Base-by-base conservation (phyloP, 768 basidiomycete genomes). In the Flagelloscypha sp. region DNA sequence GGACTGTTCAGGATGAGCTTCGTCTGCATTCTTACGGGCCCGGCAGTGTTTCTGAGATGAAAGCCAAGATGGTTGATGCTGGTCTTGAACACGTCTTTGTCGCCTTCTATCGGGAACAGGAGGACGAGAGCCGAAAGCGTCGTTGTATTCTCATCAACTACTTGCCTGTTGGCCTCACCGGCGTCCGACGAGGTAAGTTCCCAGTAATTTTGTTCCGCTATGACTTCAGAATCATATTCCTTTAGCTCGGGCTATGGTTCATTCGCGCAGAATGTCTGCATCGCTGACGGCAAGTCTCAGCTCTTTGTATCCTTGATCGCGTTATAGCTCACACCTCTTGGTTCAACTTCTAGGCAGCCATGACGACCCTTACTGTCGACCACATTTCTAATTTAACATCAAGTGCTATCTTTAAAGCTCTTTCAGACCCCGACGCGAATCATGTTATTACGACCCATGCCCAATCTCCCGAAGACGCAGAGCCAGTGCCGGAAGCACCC, bases 61-160 rank as follows among this genome's bases (percentile, higher is more conserved):
- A 72, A 43, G 59, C 56, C 30, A 63, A 54, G 37, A 53, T 72
- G 1, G n/a, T 19, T 10, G 52, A 58, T 27, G 61, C 67, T 37
- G 37, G 50, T 22, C n/a, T n/a, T n/a, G 46, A 57, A 7, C 50
- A 60, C 30, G 58, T 67, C 8, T 68, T 61, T 27, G 56, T 74
- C 42, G 70, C 56, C 3, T 67, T 72, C 40, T 68, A 65, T 48
- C 63, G 64, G 18, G 62, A 69, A 46, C 61, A 65, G 41, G n/a
- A n/a, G n/a, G n/a, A n/a, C n/a, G n/a, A n/a, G n/a, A n/a, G n/a
- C n/a, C n/a, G n/a, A n/a, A n/a, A n/a, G n/a, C n/a, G n/a, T n/a
- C n/a, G n/a, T n/a, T n/a, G n/a, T n/a, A 40, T 48, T 17, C 43
- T 71, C 15, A 58, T 72, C 41, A 70, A 65, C 41, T 66, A 63